phyloP scores from a whole-genome alignment of 257 asterid species.

The Nicotiana noctiflora region DNA sequence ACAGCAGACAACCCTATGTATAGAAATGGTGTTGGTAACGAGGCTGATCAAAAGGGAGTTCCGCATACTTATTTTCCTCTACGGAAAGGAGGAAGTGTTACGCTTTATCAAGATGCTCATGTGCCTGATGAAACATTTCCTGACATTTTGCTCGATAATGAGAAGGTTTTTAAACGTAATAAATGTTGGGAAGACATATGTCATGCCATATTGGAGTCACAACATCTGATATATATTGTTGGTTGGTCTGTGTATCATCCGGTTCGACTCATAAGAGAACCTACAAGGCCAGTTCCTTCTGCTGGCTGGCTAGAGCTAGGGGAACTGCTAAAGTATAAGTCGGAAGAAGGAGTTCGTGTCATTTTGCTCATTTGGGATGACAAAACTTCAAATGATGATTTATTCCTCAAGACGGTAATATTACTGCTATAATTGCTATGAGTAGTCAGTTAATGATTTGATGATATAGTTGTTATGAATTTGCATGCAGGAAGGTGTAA shows the following conservation, averaged over 20 bases:
- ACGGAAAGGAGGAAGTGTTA: slow-evolving; percentile 67
- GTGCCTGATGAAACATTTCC: slow-evolving; percentile 65
- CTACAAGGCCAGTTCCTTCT: slow-evolving; percentile 54
- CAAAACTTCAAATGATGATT: slow-evolving; percentile 80
- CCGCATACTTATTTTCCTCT: slow-evolving; percentile 64
- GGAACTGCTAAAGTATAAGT: slow-evolving; percentile 76
- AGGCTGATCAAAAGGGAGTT: slow-evolving; percentile 30
- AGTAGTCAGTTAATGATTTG: neutral
- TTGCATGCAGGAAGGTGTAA: slow-evolving; percentile 73
- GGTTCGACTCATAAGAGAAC: slow-evolving; percentile 68
- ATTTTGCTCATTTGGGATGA: slow-evolving; percentile 96
- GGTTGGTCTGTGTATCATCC: slow-evolving; percentile 75
- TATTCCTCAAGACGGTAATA: slow-evolving; percentile 66
- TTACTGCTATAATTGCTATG: neutral
- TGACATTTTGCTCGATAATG: slow-evolving; percentile 41
- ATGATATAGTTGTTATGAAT: neutral
- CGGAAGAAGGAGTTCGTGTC: slow-evolving; percentile 93
- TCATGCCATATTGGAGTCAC: slow-evolving; percentile 62
- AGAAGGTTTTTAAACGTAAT: slow-evolving; percentile 30
- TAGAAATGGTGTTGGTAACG: slow-evolving; percentile 27
- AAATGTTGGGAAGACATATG: slow-evolving; percentile 89
- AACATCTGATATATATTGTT: slow-evolving; percentile 55
- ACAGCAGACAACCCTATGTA: slow-evolving; percentile 24
- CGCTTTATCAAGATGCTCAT: slow-evolving; percentile 75
- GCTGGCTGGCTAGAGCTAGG: slow-evolving; percentile 77